Conservation (phyloP, 2,329 filamentous ascomycete genomes). For the Corinectria fuckeliana region DNA sequence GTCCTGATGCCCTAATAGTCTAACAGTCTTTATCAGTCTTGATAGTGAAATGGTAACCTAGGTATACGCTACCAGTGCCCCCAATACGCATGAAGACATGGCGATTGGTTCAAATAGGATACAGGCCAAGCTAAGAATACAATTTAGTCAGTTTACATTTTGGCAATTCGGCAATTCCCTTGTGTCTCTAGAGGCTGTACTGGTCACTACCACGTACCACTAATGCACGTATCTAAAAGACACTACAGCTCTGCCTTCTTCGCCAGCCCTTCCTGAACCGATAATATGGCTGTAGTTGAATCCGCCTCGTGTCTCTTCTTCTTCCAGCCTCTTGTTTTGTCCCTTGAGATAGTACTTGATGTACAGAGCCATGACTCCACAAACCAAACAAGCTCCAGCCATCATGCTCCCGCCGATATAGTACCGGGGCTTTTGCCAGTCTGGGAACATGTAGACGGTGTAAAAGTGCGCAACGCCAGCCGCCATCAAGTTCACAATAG, state of each 20-base stretch:
- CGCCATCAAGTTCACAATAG: constrained; percentile 13
- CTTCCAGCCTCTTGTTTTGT: constrained; percentile 32
- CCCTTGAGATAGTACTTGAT: constrained; percentile 38
- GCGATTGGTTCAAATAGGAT: too few species aligned
- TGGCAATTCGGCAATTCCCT: too few species aligned
- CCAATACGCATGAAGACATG: too few species aligned
- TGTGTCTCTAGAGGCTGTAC: too few species aligned
- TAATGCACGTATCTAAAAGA: constrained; percentile 16
- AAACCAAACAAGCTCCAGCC: constrained; percentile 35
- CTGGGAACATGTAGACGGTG: constrained; percentile 41
- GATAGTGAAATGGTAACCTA: too few species aligned
- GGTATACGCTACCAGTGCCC: too few species aligned
- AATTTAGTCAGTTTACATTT: too few species aligned
- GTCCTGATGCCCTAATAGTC: too few species aligned
- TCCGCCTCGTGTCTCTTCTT: constrained; percentile 27
- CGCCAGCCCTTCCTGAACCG: background rate
- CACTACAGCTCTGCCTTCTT: constrained; percentile 2
- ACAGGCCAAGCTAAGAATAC: too few species aligned
- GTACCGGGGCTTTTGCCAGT: constrained; percentile 39
- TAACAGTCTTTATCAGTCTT: too few species aligned
- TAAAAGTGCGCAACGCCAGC: constrained; percentile 36
- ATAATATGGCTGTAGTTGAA: background rate
- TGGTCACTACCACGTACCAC: too few species aligned
- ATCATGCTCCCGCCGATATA: constrained; percentile 39
- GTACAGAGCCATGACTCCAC: constrained; percentile 33